Percentiles rank a stretch among this genome's conserved stretches.
Conservation (phyloP, 805 yeast species). For the Saccharomycopsis amapae region DNA sequence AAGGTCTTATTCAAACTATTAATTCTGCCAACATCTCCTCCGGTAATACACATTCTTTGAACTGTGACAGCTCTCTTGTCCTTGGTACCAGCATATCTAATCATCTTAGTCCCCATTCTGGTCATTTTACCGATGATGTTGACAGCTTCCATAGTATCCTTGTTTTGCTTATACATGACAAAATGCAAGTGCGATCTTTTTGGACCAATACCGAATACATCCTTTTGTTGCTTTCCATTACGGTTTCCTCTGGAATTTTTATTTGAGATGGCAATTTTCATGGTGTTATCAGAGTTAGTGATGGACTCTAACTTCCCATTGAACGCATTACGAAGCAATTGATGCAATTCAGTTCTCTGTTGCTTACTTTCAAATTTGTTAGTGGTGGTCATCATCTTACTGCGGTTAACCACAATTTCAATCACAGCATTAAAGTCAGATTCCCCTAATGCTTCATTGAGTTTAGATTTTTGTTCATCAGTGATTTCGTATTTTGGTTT, state of each 20-base stretch:
- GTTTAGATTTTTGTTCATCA: conserved; percentile 9
- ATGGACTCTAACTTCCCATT: conserved; percentile 68
- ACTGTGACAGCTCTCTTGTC: conserved; percentile 95
- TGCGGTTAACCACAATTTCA: conserved; percentile 42
- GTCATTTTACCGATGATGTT: conserved; percentile 63
- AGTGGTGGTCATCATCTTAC: conserved; percentile 47
- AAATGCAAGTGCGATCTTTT: conserved; percentile 64
- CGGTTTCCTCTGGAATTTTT: conserved; percentile 30
- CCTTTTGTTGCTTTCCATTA: conserved; percentile 30
- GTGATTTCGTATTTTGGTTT: conserved; percentile 5
- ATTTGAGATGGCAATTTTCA: conserved; percentile 53
- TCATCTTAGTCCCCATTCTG: conserved; percentile 59
- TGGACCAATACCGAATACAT: conserved; percentile 70
- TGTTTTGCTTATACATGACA: conserved; percentile 84
- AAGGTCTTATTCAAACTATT: conserved; percentile 68
- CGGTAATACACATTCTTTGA: conserved; percentile 66
- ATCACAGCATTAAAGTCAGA: conserved; percentile 9
- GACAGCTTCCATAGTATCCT: conserved; percentile 96
- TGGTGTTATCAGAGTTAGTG: conserved; percentile 62
- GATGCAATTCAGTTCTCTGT: conserved; percentile 73
- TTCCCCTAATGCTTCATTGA: conserved; percentile 10
- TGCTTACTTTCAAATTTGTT: conserved; percentile 54
- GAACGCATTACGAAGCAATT: conserved; percentile 65
- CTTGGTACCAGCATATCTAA: conserved; percentile 91
- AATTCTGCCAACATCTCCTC: conserved; percentile 66